phyloP scores from a whole-genome alignment of 345 rosid species.

The Euphorbia pulcherrima region DNA sequence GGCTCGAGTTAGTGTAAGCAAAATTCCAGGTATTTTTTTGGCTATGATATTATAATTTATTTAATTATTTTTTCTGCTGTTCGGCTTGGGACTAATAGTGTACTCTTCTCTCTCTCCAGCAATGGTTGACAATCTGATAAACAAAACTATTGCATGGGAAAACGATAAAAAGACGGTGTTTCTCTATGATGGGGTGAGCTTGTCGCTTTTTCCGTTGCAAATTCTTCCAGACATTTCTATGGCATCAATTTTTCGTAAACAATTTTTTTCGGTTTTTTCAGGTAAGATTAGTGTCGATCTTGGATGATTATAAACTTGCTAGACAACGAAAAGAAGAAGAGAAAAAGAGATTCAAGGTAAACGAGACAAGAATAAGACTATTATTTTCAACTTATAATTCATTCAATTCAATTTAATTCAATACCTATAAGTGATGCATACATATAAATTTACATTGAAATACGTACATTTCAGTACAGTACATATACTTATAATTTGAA shows the following conservation, averaged over 20 bases:
- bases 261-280: constrained; percentile 23
- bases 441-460: too few relatives aligned
- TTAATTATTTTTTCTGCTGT: neutral
- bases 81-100: constrained; percentile 13
- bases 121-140: constrained; percentile 79
- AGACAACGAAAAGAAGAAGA: constrained; percentile 83
- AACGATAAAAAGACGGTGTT: constrained; percentile 53
- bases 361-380: neutral
- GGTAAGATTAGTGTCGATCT: constrained; percentile 73
- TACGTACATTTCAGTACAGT: too few relatives aligned
- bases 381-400: neutral
- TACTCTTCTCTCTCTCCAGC: constrained; percentile 50
- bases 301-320: constrained; percentile 81
- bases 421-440: too few relatives aligned
- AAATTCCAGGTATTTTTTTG: constrained; percentile 69
- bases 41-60: constrained; percentile 6
- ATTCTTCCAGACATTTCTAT: neutral
- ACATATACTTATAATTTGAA: too few relatives aligned
- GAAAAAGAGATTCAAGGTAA: constrained; percentile 81
- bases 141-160: constrained; percentile 77
- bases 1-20: constrained; percentile 72
- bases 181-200: constrained; percentile 87
- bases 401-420: too few relatives aligned
- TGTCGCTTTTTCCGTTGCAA: constrained; percentile 9
- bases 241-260: neutral